Percentiles rank a stretch among this genome's conserved stretches.
phyloP scores from a whole-genome alignment of 495 filamentous ascomycete species.

The Astrocystis sublimbata region DNA sequence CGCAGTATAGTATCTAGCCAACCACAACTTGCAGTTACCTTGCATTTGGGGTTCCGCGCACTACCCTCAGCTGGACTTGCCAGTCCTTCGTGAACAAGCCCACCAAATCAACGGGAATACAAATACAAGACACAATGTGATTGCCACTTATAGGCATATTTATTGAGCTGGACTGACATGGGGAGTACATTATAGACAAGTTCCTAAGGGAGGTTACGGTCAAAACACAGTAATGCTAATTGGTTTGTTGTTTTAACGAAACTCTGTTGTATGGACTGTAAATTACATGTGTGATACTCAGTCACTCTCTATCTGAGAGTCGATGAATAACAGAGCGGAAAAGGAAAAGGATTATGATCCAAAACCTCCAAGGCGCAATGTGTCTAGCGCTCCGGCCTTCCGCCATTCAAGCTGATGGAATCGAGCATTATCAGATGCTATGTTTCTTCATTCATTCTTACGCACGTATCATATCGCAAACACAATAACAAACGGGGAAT shows the following conservation, averaged over 20 bases:
- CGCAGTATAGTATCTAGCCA: too few species aligned
- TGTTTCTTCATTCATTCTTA: conserved; percentile 1
- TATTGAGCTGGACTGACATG: too few species aligned
- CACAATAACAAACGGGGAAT: conserved; percentile 8
- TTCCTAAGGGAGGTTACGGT: neutral
- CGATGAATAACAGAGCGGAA: neutral
- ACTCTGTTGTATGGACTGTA: conserved; percentile 7
- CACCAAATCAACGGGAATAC: too few species aligned
- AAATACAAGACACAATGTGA: too few species aligned
- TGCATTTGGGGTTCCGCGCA: too few species aligned
- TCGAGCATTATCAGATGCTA: neutral
- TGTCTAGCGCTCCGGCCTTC: neutral
- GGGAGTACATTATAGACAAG: too few species aligned
- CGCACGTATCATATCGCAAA: conserved; percentile 15
- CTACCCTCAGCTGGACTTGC: too few species aligned
- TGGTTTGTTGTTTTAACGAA: neutral
- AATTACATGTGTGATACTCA: conserved; percentile 11
- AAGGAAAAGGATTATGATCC: neutral
- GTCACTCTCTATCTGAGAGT: neutral
- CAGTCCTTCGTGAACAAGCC: too few species aligned
- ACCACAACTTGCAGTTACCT: too few species aligned
- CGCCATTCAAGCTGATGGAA: neutral
- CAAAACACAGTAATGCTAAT: neutral
- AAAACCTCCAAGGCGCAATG: neutral
- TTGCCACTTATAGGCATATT: too few species aligned